Evolutionary conservation across 2,329 filamentous ascomycete species (phyloP), one percentile per base, ranked within the genome.

Genomic region (Apiospora aurea): DNA sequence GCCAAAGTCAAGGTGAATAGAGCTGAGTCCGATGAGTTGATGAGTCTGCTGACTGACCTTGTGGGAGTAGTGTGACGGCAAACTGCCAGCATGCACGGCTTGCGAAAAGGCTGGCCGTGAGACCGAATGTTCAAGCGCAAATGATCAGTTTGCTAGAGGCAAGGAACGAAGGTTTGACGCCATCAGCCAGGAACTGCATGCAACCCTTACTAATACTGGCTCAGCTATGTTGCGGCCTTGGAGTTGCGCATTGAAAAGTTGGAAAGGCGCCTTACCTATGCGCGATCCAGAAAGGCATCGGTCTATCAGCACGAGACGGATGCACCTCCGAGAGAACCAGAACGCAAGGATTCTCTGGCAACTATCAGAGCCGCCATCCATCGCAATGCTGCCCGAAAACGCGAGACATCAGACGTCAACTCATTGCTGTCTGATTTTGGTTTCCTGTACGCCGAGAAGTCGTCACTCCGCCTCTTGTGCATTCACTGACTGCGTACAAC

Each of bases 371-470:
- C 88, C 49, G 89, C 89, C 53, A 91, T 92, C 69, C 87, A 90
- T 77, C 89, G 89, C 51, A 92, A 91, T 76, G 90, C 89, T 24
- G 89, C 87, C n/a, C 84, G 87, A 71, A 88, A 85, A 76, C 86
- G 89, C 61, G 96, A 98, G 80, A 93, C 93, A 66, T 93, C 92
- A 0, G 94, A 97, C 80, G 94, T 98, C 70, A 96, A 98, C 82
- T 92, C 96, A 70, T 85, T 98, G 2, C 94, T 98, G 29, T 97
- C 95, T 0, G 95, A 97, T 78, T 97, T 98, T 85, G 95, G 95
- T 70, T 96, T 94, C 78, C 84, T 98, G 91, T 97, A 81, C 82
- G 92, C 80, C 34, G 7, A 64, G 57, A 41, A 6, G 49, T 6
- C 57, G 57, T 34, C 26, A 29, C 26, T 21, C 6, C 24, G 18